Base-by-base conservation (phyloP, 306 rosid species). In the Fragaria vesca region DNA sequence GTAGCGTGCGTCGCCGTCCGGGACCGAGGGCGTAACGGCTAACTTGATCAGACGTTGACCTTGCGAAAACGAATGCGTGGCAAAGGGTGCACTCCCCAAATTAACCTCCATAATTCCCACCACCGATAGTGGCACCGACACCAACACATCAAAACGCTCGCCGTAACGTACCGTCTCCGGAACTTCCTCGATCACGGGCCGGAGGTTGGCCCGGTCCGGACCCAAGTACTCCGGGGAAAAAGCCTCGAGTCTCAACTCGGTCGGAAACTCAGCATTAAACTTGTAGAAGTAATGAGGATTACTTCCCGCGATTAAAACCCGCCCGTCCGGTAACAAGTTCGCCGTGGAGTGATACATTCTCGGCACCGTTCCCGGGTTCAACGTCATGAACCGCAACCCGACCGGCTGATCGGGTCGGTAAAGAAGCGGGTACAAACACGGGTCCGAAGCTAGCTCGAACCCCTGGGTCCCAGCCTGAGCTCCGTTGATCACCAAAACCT, bases 11-110 rank as follows among this genome's bases (percentile, higher is more conserved):
- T 51, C 71, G 5, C 79, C 90, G 21, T 79, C 86, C 8, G 94
- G 91, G 20, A 80, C 9, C 0, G 93, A 82, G 6, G 88, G 76
- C 0, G 82, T 66, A 21, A 94, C 96, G 11, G 82, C 76, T 36
- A 91, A 52, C 86, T 94, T 94, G 85, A 94, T 92, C 80, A 90
- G 54, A 0, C 97, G 86, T 84, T 91, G 98, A 83, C 98, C 98
- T 8, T 91, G 97, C 0, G 96, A 90, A n/a, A 91, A 91, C 2
- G 97, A 91, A 80, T 94, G 98, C 42, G 97, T 91, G 3, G 97
- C 87, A 45, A 91, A 94, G 2, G 98, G 96, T 2, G 96, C 97
- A 45, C 80, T 94, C 0, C 81, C 93, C 47, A 94, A 69, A 61
- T 92, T 91, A 46, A 94, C 86, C 75, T 90, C 97, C 80, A 92